Base-by-base conservation (phyloP, 2,329 filamentous ascomycete genomes). In the Paraphaeosphaeria minitans region DNA sequence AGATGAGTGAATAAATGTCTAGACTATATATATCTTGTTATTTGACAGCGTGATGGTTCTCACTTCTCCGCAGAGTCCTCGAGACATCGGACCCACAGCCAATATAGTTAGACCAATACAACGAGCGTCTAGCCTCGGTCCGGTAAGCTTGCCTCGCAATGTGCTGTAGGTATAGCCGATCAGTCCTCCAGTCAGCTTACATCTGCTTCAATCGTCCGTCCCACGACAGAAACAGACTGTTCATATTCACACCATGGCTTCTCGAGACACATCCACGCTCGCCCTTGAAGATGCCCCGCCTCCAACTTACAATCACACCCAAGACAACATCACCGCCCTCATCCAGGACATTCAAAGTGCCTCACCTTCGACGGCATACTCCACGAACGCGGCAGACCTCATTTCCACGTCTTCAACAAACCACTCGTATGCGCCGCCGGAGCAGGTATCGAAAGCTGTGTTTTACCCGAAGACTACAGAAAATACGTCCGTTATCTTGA, bases 401-500 rank as follows among this genome's bases (percentile, higher is more conserved):
- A 27, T 43, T 4, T 53, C 59, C 31, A 69, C 69, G 64, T 62
- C 71, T 7, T 64, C 60, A 33, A 73, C 70, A 1, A 47, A 52
- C 4, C 66, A 70, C n/a, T 73, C 71, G 1, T 64, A 65, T 16
- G 65, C 61, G 2, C 9, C 53, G 0, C 66, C 73, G 0, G 50
- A 66, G 13, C 74, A 83, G 53, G 61, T 69, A 7, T 79, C 81
- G 0, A 75, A 77, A 43, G 71, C 90, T 69, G 83, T 97, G 48
- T 83, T 96, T 51, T 93, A 87, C 70, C 93, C 93, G 0, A 80
- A 76, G 31, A 85, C 84, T 21, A 97, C 93, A 0, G 88, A 92
- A 62, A 88, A 97, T 66, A 92, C 96, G 1, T 89, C 89, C 1
- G 78, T 82, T 58, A 85, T 97, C 55, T 91, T 96, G 85, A 92